Base-by-base conservation (phyloP, 805 yeast species). In the Kuraishia hungarica region DNA sequence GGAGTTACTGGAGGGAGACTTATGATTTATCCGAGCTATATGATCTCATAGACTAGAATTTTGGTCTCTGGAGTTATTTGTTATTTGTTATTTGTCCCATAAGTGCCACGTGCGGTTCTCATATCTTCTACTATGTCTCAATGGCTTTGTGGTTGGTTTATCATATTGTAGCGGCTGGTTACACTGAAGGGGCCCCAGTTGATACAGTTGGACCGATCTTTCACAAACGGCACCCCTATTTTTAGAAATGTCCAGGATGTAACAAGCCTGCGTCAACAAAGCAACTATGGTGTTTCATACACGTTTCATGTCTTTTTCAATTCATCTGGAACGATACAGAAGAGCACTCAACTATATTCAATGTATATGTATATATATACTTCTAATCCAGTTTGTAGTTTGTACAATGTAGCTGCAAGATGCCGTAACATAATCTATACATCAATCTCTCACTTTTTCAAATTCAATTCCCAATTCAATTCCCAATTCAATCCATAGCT, bases 1-100 rank as follows among this genome's bases (percentile, higher is more conserved):
- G 92, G 23, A 77, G 77, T n/a, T 62, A 77, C 54, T 82, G 86
- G 79, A 76, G 92, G 61, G 85, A 83, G 51, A 75, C 76, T 51
- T 85, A 78, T 62, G 86, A 86, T 63, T 65, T 87, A 21, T 79
- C 80, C 52, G 68, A 69, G 35, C 71, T 82, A 21, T 86, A 86
- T 61, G 87, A 84, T 55, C 68, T 70, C 53, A 73, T 80, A 24
- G 75, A 72, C 19, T 51, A 54, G 51, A 19, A 8, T 47, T 35
- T 35, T 35, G 17, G 11, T 35, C 3, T 15, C n/a, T 4, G 43
- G 43, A 35, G 43, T 35, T 35, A 13, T 35, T 35, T 28, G 35
- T 28, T 11, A 8, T 35, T 35, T 35, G 3, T 4, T 7, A 35
- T 35, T 13, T 35, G 4, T 15, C 15, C 17, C 43, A 35, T 35